phyloP scores from a whole-genome alignment of 1,284 basidiomycete genomes.

The Boletus smithii region DNA sequence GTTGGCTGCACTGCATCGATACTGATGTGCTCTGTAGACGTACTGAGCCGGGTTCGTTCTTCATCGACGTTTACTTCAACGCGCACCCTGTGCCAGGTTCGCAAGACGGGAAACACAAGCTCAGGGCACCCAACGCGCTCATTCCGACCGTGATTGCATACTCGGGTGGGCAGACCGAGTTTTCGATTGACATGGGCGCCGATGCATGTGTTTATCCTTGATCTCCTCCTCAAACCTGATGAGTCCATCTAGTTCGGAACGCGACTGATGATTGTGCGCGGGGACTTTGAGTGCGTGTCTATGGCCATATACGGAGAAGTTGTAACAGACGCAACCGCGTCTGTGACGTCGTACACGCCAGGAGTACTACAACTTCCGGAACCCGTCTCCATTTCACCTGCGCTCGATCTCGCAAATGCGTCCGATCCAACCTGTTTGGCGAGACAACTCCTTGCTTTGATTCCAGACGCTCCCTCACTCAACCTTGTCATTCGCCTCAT shows the following conservation, averaged over 20 bases:
- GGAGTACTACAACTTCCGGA: conserved; percentile 15
- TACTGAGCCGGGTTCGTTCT: conserved; percentile 70
- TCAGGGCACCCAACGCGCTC: conserved; percentile 62
- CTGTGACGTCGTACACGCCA: conserved; percentile 19
- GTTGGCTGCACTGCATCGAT: neutral
- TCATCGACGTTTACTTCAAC: conserved; percentile 71
- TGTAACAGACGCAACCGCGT: conserved; percentile 15
- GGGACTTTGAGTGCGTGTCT: conserved; percentile 63
- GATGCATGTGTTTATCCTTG: conserved; percentile 45
- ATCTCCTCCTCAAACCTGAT: conserved; percentile 12
- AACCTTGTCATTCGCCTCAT: conserved; percentile 62
- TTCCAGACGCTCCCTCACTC: conserved; percentile 59
- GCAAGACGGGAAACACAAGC: conserved; percentile 53
- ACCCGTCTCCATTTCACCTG: conserved; percentile 24
- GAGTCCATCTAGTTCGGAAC: conserved; percentile 55
- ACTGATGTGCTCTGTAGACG: conserved; percentile 39
- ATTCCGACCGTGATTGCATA: conserved; percentile 71
- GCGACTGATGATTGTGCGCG: conserved; percentile 74
- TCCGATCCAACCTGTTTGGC: conserved; percentile 60
- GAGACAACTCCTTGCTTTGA: conserved; percentile 53
- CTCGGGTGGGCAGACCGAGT: conserved; percentile 64
- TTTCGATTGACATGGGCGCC: conserved; percentile 62
- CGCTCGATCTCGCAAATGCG: conserved; percentile 59
- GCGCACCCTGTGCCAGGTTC: conserved; percentile 43
- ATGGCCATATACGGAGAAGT: conserved; percentile 32